phyloP scores from a whole-genome alignment of 805 yeast genomes.

The Metschnikowia drakensbergensis region DNA sequence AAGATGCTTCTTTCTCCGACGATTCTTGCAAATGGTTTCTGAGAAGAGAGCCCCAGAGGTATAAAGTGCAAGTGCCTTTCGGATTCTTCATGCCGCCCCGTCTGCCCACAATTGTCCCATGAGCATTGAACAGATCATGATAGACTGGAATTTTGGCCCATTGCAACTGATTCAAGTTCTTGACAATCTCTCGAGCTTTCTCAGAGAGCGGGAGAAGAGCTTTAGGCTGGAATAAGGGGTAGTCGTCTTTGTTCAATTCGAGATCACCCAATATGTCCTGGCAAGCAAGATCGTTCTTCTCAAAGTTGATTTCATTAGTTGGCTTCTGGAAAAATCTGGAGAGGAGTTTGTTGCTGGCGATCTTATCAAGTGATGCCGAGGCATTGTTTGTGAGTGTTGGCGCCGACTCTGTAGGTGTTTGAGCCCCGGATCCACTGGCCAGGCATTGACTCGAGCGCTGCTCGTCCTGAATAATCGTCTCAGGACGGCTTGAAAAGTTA shows the following conservation, averaged over 20 bases:
- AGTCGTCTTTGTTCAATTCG: slow-evolving; percentile 6
- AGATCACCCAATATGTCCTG: background rate
- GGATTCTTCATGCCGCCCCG: slow-evolving; percentile 52
- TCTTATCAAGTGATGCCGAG: background rate
- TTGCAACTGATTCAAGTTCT: slow-evolving; percentile 55
- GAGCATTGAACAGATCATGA: slow-evolving; percentile 73
- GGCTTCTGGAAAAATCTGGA: background rate
- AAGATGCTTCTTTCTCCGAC: background rate
- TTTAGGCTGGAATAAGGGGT: slow-evolving; percentile 30
- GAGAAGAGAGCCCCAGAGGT: slow-evolving; percentile 45
- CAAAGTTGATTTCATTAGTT: slow-evolving; percentile 20
- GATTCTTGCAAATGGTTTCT: slow-evolving; percentile 24
- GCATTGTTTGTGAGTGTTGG: background rate
- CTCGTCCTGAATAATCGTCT: slow-evolving; percentile 11
- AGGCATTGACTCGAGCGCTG: slow-evolving; percentile 12
- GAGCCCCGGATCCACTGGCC: slow-evolving; percentile 12
- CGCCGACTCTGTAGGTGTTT: background rate
- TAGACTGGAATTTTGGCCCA: slow-evolving; percentile 80
- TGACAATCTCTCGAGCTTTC: slow-evolving; percentile 40
- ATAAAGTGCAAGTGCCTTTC: slow-evolving; percentile 50
- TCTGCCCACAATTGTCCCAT: slow-evolving; percentile 82
- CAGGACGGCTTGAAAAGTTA: slow-evolving; percentile 17
- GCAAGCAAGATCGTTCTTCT: slow-evolving; percentile 21
- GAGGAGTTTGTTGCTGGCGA: background rate
- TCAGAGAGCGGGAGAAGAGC: slow-evolving; percentile 37